phyloP scores from a whole-genome alignment of 148 eudicot species.

The Simmondsia chinensis region DNA sequence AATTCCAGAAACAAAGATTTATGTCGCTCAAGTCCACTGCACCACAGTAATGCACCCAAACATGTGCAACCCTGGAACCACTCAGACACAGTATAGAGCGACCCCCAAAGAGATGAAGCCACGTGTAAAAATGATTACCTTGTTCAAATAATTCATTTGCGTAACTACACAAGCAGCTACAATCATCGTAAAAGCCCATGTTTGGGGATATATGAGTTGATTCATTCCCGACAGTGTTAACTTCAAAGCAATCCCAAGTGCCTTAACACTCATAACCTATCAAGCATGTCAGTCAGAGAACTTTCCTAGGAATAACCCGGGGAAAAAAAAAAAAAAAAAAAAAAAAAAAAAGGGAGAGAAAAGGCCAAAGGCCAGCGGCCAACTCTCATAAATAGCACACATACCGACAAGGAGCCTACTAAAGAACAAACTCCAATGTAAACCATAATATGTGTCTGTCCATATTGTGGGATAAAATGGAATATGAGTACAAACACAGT shows the following conservation, averaged over 20 bases:
- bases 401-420: conserved; percentile 73
- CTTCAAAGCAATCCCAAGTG: conserved; percentile 77
- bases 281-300: conserved; percentile 10
- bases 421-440: conserved; percentile 83
- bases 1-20: too few species aligned
- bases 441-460: conserved; percentile 70
- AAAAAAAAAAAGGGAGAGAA: too few species aligned
- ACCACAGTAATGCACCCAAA: too few species aligned
- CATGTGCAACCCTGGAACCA: background rate
- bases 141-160: conserved; percentile 78
- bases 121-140: conserved; percentile 23
- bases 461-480: conserved; percentile 56
- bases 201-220: conserved; percentile 68
- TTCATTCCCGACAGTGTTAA: conserved; percentile 69
- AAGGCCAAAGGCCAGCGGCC: too few species aligned
- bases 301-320: background rate
- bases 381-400: conserved; percentile 9
- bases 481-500: conserved; percentile 52
- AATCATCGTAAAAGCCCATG: conserved; percentile 63
- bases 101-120: background rate
- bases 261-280: conserved; percentile 90
- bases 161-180: conserved; percentile 56
- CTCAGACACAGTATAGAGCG: background rate
- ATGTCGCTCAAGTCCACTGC: too few species aligned
- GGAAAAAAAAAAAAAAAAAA: too few species aligned